Conservation (phyloP, 148 eudicot species). For the Polygonum maritimum region DNA sequence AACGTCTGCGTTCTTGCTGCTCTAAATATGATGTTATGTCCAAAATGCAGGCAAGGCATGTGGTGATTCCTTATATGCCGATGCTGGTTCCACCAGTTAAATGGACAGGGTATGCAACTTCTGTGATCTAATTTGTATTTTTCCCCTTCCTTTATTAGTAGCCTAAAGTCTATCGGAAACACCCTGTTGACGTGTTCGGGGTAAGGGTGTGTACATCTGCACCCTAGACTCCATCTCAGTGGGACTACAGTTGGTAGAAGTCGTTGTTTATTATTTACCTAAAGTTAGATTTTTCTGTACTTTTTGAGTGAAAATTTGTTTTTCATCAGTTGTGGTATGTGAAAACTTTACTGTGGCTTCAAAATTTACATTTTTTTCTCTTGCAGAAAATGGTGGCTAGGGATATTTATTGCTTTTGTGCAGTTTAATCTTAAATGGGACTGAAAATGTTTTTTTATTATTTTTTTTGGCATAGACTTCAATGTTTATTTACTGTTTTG, state of each 20-base stretch:
- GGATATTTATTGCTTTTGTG: background rate
- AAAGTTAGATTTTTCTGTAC: background rate
- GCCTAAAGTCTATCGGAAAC: background rate
- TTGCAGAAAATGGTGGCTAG: background rate
- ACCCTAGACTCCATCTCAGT: too few relatives aligned
- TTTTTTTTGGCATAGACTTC: background rate
- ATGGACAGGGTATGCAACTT: constrained; percentile 68
- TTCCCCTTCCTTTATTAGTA: background rate
- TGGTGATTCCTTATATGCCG: constrained; percentile 97
- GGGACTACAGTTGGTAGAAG: too few relatives aligned
- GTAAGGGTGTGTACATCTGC: too few relatives aligned
- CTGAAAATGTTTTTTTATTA: background rate
- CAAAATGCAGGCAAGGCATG: constrained; percentile 72
- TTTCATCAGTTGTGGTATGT: background rate
- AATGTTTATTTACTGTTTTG: background rate
- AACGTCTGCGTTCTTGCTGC: background rate
- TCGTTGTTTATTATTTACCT: background rate
- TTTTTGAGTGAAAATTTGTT: background rate
- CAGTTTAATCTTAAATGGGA: background rate
- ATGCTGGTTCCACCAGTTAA: constrained; percentile 92
- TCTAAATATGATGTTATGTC: constrained; percentile 12
- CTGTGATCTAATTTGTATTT: background rate
- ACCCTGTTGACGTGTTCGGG: too few relatives aligned
- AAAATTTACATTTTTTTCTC: background rate
- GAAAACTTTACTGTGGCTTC: background rate